Base-by-base conservation (phyloP, 306 rosid genomes). In the Gastrolobium bilobum region DNA sequence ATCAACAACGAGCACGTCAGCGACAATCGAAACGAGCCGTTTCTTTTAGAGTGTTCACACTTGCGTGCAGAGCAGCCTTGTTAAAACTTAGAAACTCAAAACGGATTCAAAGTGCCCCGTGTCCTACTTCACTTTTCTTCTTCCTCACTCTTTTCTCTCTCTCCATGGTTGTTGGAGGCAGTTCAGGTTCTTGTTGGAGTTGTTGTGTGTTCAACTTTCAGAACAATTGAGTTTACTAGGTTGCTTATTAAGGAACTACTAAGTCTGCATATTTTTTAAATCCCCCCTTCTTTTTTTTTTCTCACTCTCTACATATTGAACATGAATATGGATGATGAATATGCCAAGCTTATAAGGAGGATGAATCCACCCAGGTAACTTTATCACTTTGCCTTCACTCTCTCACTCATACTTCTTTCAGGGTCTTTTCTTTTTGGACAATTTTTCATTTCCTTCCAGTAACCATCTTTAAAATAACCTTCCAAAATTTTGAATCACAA, bases 341-440 rank as follows among this genome's bases (percentile, higher is more conserved):
- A 83, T 66, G 86, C 86, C 57, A 83, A 83, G 80, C 86, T 83
- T 61, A 83, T 83, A n/a, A 78, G 86, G 26, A 83, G 86, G 72
- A 83, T 83, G 86, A 83, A 83, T 60, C 86, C 86, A 10, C 86
- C 86, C 29, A 83, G 86, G 86, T 82, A 29, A 44, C 10, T 38
- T 46, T 20, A 20, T 14, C 2, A 8, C 14, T 75, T 75, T n/a
- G 9, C 42, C 39, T 14, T 2, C 29, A 3, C 39, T 40, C 3
- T 4, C 11, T 71, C 63, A 71, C 30, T 53, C n/a, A 3, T 4
- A 20, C 10, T 29, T 39, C 64, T 15, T 26, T 26, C 1, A 3
- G 6, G 3, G 6, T 37, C 2, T 62, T 38, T 6, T 14, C 10
- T 44, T 61, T 58, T 7, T 7, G 48, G 48, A 13, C 64, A 20